A percentile compares a stretch with the other conserved stretches of the same genome.
These are phyloP conservation scores for Yamadazyma conglobata DNA, from an alignment of 1,139 yeast species.

Conservation along the genomic window DNA sequence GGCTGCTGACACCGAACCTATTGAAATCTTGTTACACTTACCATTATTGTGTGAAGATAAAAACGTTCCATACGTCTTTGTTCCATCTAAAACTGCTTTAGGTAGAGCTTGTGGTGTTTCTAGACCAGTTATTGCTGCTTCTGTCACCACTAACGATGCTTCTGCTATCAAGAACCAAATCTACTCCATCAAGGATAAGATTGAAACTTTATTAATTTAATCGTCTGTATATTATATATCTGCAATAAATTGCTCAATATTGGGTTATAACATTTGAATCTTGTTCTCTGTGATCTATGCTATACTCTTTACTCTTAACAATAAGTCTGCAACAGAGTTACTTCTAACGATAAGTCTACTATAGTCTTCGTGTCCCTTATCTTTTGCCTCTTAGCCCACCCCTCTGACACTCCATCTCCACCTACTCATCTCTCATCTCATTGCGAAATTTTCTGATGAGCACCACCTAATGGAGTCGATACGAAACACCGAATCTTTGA, in stretches of 20 bases:
- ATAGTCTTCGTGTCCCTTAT: no score
- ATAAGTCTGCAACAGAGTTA: no score
- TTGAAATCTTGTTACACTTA: conserved; percentile 95
- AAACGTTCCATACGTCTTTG: conserved; percentile 98
- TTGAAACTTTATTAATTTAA: conserved; percentile 94
- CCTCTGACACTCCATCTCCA: no score
- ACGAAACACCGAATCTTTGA: conserved; percentile 55
- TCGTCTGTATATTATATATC: conserved; percentile 9
- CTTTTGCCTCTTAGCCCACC: no score
- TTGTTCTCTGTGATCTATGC: conserved; percentile 1
- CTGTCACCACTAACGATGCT: conserved; percentile 97
- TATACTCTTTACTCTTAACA: conserved; percentile 1
- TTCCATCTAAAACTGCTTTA: conserved; percentile 96
- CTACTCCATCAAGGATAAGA: conserved; percentile 97
- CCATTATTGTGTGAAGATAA: conserved; percentile 98
- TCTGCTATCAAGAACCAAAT: conserved; percentile 97
- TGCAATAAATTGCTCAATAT: no score
- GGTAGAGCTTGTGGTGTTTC: conserved; percentile 99
- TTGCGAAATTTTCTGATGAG: conserved; percentile 11
- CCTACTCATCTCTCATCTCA: conserved; percentile 7
- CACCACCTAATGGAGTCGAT: conserved; percentile 19
- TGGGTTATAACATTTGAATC: no score
- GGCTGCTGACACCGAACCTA: conserved; percentile 99
- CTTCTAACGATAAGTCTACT: no score
- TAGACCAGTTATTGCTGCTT: conserved; percentile 98